These are phyloP conservation scores for Apostasia shenzhenica DNA, from an alignment of 106 monocot species.

Conservation along the genomic window DNA sequence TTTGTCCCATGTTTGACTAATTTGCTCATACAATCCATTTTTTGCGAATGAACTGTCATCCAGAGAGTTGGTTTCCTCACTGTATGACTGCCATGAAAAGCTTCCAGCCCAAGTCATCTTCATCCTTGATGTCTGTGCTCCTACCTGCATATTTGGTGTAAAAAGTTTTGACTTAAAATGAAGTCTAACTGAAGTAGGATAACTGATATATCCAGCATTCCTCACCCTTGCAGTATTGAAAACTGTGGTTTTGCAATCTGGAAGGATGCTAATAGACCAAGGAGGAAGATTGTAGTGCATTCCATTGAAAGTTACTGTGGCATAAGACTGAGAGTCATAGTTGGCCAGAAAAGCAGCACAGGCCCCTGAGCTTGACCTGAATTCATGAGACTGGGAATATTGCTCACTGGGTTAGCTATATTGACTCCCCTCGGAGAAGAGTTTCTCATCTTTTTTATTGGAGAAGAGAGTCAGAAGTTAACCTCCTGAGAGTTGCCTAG, in stretches of 20 bases:
- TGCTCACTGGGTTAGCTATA: not conserved
- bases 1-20: constrained; percentile 82
- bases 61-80: constrained; percentile 37
- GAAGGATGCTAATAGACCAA: constrained; percentile 98
- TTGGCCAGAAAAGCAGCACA: constrained; percentile 95
- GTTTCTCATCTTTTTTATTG: not conserved
- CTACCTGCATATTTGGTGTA: constrained; percentile 39
- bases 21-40: constrained; percentile 70
- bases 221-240: constrained; percentile 94
- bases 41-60: constrained; percentile 53
- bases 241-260: constrained; percentile 81
- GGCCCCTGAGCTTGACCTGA: constrained; percentile 47
- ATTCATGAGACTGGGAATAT: constrained; percentile 55
- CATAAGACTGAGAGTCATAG: constrained; percentile 50
- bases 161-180: constrained; percentile 8
- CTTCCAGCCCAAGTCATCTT: constrained; percentile 51
- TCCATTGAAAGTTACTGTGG: constrained; percentile 72
- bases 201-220: not conserved
- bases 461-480: not conserved
- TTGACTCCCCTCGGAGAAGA: not conserved
- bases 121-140: constrained; percentile 51
- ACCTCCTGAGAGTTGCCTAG: constrained; percentile 79
- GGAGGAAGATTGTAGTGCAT: constrained; percentile 86
- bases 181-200: constrained; percentile 22
- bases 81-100: constrained; percentile 71